Evolutionary conservation across 495 filamentous ascomycete genomes (phyloP), one percentile per base, ranked within the genome.

Genomic region (Penicillium taxi): DNA sequence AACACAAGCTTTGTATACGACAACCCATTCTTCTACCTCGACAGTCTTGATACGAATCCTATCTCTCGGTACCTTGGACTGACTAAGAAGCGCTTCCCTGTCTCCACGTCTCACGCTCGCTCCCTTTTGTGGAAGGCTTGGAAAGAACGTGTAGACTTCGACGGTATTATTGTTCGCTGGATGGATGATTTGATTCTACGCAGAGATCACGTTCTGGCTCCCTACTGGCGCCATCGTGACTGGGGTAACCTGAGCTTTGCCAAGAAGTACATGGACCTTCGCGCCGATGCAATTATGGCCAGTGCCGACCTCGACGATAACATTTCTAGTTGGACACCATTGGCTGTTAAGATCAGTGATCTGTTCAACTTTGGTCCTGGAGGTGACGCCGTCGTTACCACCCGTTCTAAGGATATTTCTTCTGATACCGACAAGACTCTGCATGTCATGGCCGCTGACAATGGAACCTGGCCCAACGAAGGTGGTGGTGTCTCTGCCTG

Each of bases 401-500:
- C 61, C 0, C 47, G 61, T 9, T 67, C 65, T 0, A 66, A 63
- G 38, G 61, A 67, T 37, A 53, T 64, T 34, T 53, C 59, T 24
- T 52, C 53, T 2, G 78, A 80, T 46, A 76, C 63, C 6, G 66
- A 73, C 12, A 61, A 70, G 23, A 66, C 56, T 5, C 64, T 82
- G 9, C 77, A 79, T 41, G 75, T 82, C 35, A 65, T 82, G 45
- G 75, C 77, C 28, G 69, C 74, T 9, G 78, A 82, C 49, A 79
- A 64, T 23, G 75, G 75, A 9, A 80, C 75, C 20, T 82, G 78
- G 78, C 78, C 78, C 0, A 78, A 80, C 34, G 73, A 79, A 46
- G 74, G 73, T 35, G 78, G 78, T 39, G 78, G 78, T 48, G 77
- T 82, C 12, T 80, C 77, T 27, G 75, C 75, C 18, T 82, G 78